A percentile compares a stretch with the other conserved stretches of the same genome.
Evolutionary conservation across 192 early-diverging fungal genomes (phyloP).

Genomic region (Obelidium mucronatum): DNA sequence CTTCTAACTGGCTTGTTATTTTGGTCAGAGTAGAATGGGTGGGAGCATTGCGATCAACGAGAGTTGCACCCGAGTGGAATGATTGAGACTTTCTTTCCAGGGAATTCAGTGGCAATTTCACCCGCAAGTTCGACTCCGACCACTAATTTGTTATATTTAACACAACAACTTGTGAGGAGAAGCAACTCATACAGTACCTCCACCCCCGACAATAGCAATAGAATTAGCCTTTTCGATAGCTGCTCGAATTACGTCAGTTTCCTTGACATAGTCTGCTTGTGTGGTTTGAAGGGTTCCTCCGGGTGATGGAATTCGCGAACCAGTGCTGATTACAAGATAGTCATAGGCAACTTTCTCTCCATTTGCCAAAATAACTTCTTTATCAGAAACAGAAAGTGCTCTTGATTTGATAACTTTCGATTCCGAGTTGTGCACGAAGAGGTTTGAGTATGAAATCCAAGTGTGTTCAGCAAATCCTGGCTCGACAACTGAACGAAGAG

Average conservation of each 20-base stretch:
- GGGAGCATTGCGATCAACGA: not conserved
- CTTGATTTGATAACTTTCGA: slow-evolving; percentile 58
- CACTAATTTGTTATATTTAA: not conserved
- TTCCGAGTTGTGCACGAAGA: slow-evolving; percentile 26
- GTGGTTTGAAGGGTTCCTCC: slow-evolving; percentile 44
- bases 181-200: slow-evolving; percentile 32
- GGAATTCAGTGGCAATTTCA: slow-evolving; percentile 69
- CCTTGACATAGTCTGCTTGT: slow-evolving; percentile 38
- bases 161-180: not conserved
- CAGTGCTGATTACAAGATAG: slow-evolving; percentile 72
- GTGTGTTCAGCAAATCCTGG: slow-evolving; percentile 26
- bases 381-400: slow-evolving; percentile 40
- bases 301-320: slow-evolving; percentile 57
- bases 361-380: slow-evolving; percentile 52
- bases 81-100: slow-evolving; percentile 65
- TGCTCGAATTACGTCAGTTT: slow-evolving; percentile 33
- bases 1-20: slow-evolving; percentile 10
- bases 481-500: slow-evolving; percentile 33
- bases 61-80: slow-evolving; percentile 64
- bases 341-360: slow-evolving; percentile 63
- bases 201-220: slow-evolving; percentile 72
- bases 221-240: slow-evolving; percentile 53
- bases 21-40: not conserved
- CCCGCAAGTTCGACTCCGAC: slow-evolving; percentile 80
- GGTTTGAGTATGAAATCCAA: slow-evolving; percentile 43